phyloP scores from a whole-genome alignment of 192 early-diverging fungal species.

The Funneliformis geosporum region DNA sequence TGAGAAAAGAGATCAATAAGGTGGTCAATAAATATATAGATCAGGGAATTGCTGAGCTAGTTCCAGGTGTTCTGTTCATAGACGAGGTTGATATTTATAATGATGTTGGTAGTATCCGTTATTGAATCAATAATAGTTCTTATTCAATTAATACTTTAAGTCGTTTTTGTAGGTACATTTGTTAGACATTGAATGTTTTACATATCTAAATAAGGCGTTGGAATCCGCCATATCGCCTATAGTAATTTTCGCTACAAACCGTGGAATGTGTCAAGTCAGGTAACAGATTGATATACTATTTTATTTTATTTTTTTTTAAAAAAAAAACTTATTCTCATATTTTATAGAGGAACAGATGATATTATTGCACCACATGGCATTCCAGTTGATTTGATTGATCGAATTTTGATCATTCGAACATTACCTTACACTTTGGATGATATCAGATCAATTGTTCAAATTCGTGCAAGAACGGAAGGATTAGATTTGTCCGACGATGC shows the following conservation, averaged over 20 bases:
- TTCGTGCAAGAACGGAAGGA: slow-evolving; percentile 89
- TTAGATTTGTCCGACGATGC: slow-evolving; percentile 80
- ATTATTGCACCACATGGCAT: slow-evolving; percentile 89
- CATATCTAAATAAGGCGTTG: slow-evolving; percentile 96
- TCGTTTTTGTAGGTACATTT: slow-evolving; percentile 77
- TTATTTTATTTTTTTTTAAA: background rate
- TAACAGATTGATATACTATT: background rate
- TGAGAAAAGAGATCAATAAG: slow-evolving; percentile 98
- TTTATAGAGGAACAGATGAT: slow-evolving; percentile 74
- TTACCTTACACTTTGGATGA: slow-evolving; percentile 90
- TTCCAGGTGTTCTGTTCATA: slow-evolving; percentile 97
- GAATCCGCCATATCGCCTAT: slow-evolving; percentile 95
- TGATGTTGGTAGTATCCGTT: background rate
- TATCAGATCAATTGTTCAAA: slow-evolving; percentile 87
- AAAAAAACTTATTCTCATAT: background rate
- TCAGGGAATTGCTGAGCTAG: slow-evolving; percentile 94
- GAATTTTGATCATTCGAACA: slow-evolving; percentile 94
- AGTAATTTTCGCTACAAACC: slow-evolving; percentile 97
- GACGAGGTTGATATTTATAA: slow-evolving; percentile 70
- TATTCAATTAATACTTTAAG: background rate
- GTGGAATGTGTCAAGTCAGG: slow-evolving; percentile 86
- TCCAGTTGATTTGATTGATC: slow-evolving; percentile 94
- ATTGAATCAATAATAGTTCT: background rate
- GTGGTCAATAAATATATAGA: slow-evolving; percentile 99
- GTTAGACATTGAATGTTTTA: slow-evolving; percentile 99